These are phyloP conservation scores for Lactarius vividus DNA, from an alignment of 768 basidiomycete genomes.

Conservation along the genomic window DNA sequence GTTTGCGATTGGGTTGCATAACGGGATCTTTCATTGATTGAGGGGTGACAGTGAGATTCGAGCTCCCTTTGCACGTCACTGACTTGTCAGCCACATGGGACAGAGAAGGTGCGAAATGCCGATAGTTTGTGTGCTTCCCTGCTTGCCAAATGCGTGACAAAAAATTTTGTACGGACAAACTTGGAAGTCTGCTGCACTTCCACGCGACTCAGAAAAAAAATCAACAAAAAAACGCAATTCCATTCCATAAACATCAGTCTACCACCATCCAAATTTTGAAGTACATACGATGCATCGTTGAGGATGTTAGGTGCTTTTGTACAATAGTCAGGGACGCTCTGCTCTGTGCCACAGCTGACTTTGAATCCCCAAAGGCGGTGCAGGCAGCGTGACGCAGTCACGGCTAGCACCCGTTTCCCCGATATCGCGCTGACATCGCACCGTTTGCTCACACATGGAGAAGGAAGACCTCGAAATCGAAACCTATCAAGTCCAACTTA, in stretches of 20 bases:
- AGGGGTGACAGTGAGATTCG: too few relatives aligned
- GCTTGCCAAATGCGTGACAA: not conserved
- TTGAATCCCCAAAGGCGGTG: conserved; percentile 18
- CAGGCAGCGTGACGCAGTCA: not conserved
- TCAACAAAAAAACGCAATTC: not conserved
- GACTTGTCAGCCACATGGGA: too few relatives aligned
- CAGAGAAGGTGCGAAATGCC: not conserved
- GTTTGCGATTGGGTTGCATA: too few relatives aligned
- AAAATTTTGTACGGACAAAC: not conserved
- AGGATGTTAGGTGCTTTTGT: too few relatives aligned
- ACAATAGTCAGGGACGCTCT: too few relatives aligned
- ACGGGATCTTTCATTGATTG: too few relatives aligned
- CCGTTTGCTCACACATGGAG: conserved; percentile 39
- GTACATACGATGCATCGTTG: too few relatives aligned
- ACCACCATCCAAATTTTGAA: not conserved
- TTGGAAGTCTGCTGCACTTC: not conserved
- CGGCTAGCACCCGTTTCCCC: not conserved
- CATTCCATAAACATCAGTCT: not conserved
- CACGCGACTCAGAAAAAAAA: not conserved
- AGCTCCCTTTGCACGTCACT: too few relatives aligned
- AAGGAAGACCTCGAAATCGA: conserved; percentile 85
- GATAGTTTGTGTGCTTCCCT: not conserved
- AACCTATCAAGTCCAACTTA: conserved; percentile 85
- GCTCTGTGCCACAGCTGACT: conserved; percentile 22
- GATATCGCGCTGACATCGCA: conserved; percentile 5